Percentiles rank a stretch among this genome's conserved stretches.
phyloP scores from a whole-genome alignment of 306 rosid species.

The Acacia acuminata region DNA sequence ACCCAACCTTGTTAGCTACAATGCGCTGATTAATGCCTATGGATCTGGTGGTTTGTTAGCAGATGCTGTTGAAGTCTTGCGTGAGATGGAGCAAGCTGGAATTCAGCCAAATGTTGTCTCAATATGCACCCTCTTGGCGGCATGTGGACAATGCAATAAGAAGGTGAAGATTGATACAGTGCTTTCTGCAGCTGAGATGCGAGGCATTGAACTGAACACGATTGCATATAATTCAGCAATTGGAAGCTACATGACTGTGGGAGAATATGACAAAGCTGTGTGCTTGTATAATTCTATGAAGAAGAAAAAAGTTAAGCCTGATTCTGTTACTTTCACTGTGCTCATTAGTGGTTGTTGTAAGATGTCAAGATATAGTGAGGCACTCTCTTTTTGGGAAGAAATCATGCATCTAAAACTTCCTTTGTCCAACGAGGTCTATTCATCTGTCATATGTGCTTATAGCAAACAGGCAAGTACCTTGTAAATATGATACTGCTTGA shows the following conservation, averaged over 20 bases:
- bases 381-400: slow-evolving; percentile 62
- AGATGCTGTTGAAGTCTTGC: slow-evolving; percentile 76
- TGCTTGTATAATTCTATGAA: slow-evolving; percentile 70
- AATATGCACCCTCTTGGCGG: slow-evolving; percentile 85
- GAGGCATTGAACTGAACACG: slow-evolving; percentile 83
- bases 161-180: slow-evolving; percentile 86
- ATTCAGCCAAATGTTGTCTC: slow-evolving; percentile 89
- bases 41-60: slow-evolving; percentile 84
- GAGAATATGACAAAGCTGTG: slow-evolving; percentile 76
- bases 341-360: slow-evolving; percentile 92
- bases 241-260: slow-evolving; percentile 84
- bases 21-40: slow-evolving; percentile 87
- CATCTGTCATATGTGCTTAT: slow-evolving; percentile 75
- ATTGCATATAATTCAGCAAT: slow-evolving; percentile 90
- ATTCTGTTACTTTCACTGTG: slow-evolving; percentile 79
- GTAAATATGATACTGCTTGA: slow-evolving; percentile 24
- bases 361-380: slow-evolving; percentile 80
- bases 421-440: slow-evolving; percentile 74
- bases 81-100: slow-evolving; percentile 86
- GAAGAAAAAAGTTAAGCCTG: slow-evolving; percentile 62
- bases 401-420: slow-evolving; percentile 68
- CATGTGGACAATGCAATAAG: slow-evolving; percentile 83
- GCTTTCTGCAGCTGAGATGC: slow-evolving; percentile 79
- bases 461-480: slow-evolving; percentile 73
- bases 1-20: slow-evolving; percentile 87